A percentile compares a stretch with the other conserved stretches of the same genome.
phyloP scores from a whole-genome alignment of 768 basidiomycete species.

The Exidia glandulosa region DNA sequence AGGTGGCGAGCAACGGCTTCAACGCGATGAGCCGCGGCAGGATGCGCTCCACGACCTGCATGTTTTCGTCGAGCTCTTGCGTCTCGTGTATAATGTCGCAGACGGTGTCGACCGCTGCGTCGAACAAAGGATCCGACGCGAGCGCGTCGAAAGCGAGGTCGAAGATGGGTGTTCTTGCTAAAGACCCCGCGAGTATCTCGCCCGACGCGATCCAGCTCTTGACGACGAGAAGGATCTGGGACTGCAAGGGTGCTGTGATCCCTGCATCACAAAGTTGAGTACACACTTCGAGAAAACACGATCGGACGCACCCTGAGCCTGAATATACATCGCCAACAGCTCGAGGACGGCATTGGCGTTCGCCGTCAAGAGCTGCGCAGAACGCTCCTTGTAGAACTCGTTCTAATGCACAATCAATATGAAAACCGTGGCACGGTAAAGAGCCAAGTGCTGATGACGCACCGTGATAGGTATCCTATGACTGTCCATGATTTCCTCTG shows the following conservation, averaged over 20 bases:
- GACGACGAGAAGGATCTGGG: conserved; percentile 73
- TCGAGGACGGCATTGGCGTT: conserved; percentile 66
- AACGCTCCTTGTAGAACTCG: conserved; percentile 58
- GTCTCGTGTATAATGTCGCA: conserved; percentile 97
- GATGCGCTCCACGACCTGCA: conserved; percentile 77
- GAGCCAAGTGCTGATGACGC: conserved; percentile 21
- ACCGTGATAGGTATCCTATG: conserved; percentile 82
- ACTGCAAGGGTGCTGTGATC: conserved; percentile 66
- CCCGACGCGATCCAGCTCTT: conserved; percentile 84
- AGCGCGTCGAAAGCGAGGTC: conserved; percentile 76
- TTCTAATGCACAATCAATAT: conserved; percentile 33
- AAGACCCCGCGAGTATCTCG: conserved; percentile 52
- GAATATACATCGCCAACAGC: conserved; percentile 77
- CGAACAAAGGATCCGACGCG: conserved; percentile 77
- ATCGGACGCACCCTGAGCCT: conserved; percentile 59
- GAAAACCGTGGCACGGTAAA: background rate
- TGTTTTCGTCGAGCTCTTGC: conserved; percentile 91
- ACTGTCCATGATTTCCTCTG: conserved; percentile 80
- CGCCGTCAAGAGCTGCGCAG: conserved; percentile 47
- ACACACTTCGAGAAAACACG: background rate
- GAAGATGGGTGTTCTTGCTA: conserved; percentile 74
- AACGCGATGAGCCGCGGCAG: conserved; percentile 78
- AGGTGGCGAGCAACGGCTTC: conserved; percentile 44
- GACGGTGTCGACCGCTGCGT: conserved; percentile 81
- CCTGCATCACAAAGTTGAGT: conserved; percentile 36